Base-by-base conservation (phyloP, 306 rosid genomes). In the Arachis stenosperma region DNA sequence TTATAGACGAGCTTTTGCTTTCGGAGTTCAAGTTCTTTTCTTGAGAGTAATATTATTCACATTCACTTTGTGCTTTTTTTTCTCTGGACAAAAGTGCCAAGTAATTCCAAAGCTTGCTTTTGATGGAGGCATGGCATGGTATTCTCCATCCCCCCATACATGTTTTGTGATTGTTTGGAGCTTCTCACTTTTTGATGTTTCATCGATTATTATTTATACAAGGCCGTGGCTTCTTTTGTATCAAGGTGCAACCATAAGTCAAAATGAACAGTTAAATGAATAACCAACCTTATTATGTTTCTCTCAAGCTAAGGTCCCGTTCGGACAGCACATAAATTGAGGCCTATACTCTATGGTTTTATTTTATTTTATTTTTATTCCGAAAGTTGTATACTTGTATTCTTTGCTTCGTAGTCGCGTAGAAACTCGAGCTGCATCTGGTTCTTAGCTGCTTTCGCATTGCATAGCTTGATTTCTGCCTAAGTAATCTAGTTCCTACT, bases 31-130 rank as follows among this genome's bases (percentile, higher is more conserved):
- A 59, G 63, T 54, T 8, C 58, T 50, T 80, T 65, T 63, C 75
- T 82, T 84, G 70, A 5, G 69, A 70, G 79, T 73, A 71, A 53
- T 60, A 33, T 54, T 17, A 75, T 80, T 80, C 74, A 50, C 75
- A 69, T 83, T 77, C 60, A 33, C 80, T 75, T 85, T 5, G 27
- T n/a, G 11, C 2, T 6, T 87, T 75, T 75, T 86, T 85, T 81
- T 80, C 61, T 73, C n/a, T 41, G 10, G 73, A 58, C 84, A 69
- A 65, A 73, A 75, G 82, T 65, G 14, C 29, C 85, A 87, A 75
- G 81, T 86, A 78, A 84, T 84, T 70, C 85, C 8, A 76, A 84
- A 90, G 84, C 97, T 85, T 87, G 86, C 96, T 79, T 85, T 61
- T 56, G 75, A 8, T 36, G 75, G 84, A 75, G 75, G 83, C 51